These are phyloP conservation scores for Colletotrichum kahawae DNA, from an alignment of 2,329 filamentous ascomycete genomes.

Conservation along the genomic window DNA sequence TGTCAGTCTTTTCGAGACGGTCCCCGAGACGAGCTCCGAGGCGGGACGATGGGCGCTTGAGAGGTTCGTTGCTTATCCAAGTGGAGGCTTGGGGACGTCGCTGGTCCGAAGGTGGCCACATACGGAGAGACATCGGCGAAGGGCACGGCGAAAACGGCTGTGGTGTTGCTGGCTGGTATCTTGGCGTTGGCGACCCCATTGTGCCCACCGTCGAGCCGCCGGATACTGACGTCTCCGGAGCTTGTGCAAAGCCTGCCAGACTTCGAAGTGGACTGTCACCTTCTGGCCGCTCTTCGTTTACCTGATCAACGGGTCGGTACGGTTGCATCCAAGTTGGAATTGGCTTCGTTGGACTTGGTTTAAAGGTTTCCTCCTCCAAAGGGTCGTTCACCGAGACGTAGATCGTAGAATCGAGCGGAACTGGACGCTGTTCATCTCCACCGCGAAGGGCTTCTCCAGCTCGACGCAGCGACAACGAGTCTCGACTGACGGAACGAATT, in stretches of 20 bases:
- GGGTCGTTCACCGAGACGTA: conserved; percentile 59
- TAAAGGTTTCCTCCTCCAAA: conserved; percentile 49
- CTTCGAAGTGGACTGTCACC: too few relatives aligned
- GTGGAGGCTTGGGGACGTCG: conserved; percentile 25
- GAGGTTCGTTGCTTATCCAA: conserved; percentile 41
- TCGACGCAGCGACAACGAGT: background rate
- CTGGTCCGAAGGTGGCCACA: background rate
- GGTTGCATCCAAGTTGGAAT: conserved; percentile 53
- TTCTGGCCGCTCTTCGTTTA: conserved; percentile 20
- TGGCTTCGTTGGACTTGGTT: conserved; percentile 54
- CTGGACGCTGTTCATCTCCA: background rate
- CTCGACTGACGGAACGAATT: background rate
- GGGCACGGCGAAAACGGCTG: background rate
- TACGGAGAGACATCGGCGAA: background rate
- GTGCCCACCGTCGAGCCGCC: background rate
- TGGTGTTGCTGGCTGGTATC: background rate
- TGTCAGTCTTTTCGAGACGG: conserved; percentile 24
- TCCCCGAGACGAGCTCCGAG: conserved; percentile 23
- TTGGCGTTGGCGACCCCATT: background rate
- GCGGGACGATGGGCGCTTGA: conserved; percentile 43
- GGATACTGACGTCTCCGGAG: background rate
- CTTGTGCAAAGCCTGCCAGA: background rate
- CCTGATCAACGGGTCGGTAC: conserved; percentile 5
- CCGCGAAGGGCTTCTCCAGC: background rate
- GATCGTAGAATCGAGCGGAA: conserved; percentile 35